Base-by-base conservation (phyloP, 2,329 filamentous ascomycete genomes). In the Epichloe gansuensis region DNA sequence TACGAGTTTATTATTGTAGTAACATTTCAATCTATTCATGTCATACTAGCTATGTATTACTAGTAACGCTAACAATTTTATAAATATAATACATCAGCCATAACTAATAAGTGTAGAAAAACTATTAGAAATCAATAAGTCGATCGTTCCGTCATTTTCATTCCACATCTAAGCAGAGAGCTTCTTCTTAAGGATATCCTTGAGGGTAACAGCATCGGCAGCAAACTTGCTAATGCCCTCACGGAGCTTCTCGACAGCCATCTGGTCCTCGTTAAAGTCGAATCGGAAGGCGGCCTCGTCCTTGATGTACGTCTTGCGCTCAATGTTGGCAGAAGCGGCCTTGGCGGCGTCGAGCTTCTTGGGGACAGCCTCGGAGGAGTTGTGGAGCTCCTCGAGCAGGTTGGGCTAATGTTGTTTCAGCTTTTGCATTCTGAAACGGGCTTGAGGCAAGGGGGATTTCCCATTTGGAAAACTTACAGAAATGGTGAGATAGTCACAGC, bases 141-240 rank as follows among this genome's bases (percentile, higher is more conserved):
- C 28, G 13, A 39, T 6, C 7, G 28, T 41, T 8, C 8, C n/a
- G 34, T 25, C 37, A 46, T 11, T 31, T 48, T 41, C 28, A 31
- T 8, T 39, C 35, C 15, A 28, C 13, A 56, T 60, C 69, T 75
- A 75, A 56, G 71, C 69, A 52, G 59, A 52, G 63, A 97, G 79
- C 88, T 96, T 97, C 74, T 82, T 73, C 80, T 85, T 85, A 67
- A 98, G 80, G 66, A 95, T 91, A 59, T 82, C 80, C 86, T 97
- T 97, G 64, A 98, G 84, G 55, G 89, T 95, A 61, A 91, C 76
- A 61, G 93, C 91, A 67, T 98, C 93, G 62, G 93, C 93, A 55
- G 93, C 91, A 67, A 98, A 98, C 78, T 96, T 96, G 80, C 88
- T 94, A 80, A 98, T 98, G 75, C 93, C 93, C 77, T 98, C 93